These are phyloP conservation scores for Talinum fruticosum DNA, from an alignment of 148 eudicot species.

Conservation along the genomic window DNA sequence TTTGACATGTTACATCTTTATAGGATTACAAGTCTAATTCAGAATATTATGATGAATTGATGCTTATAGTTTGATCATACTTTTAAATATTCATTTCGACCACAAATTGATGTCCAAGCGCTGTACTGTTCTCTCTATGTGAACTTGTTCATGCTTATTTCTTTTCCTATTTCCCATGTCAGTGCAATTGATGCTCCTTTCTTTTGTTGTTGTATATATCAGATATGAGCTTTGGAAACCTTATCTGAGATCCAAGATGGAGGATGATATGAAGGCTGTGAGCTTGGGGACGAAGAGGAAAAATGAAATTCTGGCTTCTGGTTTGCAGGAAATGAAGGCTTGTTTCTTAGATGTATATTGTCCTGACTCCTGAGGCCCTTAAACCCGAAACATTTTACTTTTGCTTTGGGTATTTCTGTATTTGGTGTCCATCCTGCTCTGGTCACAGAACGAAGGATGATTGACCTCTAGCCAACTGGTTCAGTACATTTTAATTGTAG, in stretches of 20 bases:
- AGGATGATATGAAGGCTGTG: slow-evolving; percentile 90
- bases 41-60: neutral
- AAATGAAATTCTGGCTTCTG: slow-evolving; percentile 63
- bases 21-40: neutral
- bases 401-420: neutral
- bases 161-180: neutral
- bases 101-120: neutral
- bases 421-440: neutral
- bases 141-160: neutral
- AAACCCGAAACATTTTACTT: neutral
- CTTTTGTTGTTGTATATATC: slow-evolving; percentile 14
- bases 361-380: slow-evolving; percentile 2
- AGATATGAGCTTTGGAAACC: slow-evolving; percentile 98
- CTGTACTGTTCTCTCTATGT: neutral
- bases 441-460: neutral
- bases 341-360: slow-evolving; percentile 80
- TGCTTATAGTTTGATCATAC: neutral
- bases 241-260: slow-evolving; percentile 88
- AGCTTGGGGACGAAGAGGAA: slow-evolving; percentile 71
- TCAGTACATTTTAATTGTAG: neutral
- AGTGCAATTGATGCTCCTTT: slow-evolving; percentile 1
- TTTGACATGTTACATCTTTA: neutral
- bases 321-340: slow-evolving; percentile 83
- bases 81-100: neutral
- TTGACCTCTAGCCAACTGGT: neutral